Evolutionary conservation across 805 yeast species (phyloP), one percentile per base, ranked within the genome.

Genomic region (Saccharomycopsis selenospora): DNA sequence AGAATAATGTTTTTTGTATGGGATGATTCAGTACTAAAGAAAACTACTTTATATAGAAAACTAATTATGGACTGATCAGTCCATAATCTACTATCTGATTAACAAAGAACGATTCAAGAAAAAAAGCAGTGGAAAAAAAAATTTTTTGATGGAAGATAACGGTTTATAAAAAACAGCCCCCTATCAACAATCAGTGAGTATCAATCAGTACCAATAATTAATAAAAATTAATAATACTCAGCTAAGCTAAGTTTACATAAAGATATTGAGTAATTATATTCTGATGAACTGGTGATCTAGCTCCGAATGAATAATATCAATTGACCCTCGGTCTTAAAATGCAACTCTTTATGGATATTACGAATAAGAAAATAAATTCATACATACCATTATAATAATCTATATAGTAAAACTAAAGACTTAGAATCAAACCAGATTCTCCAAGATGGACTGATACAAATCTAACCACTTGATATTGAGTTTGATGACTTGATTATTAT

Each of bases 291-390:
- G 18, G n/a, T 33, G 6, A 33, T 18, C 38, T 33, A 33, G 38
- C 17, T 33, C 38, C 17, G 38, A 33, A 33, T 33, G 38, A 33
- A 33, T 33, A 33, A 10, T 8, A 33, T 33, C 38, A 33, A 33
- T 33, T 33, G 38, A n/a, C 17, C 18, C 38, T 33, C 38, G 14
- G 38, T n/a, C 38, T 33, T 33, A n/a, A 13, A 18, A 13, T n/a
- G 17, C n/a, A n/a, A n/a, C n/a, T n/a, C 38, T 33, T 33, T 33
- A 33, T 33, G 38, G 38, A 33, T 33, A 33, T 33, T 33, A 33
- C 38, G n/a, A 33, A 33, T 33, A 33, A 33, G 38, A 33, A 33
- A 33, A 33, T 13, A 33, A 33, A 33, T 33, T 13, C 6, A 33
- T 33, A 33, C 38, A 33, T 33, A 33, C 38, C 38, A 33, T 33